Evolutionary conservation across 257 asterid species (phyloP).

Genomic region (Salvia splendens): DNA sequence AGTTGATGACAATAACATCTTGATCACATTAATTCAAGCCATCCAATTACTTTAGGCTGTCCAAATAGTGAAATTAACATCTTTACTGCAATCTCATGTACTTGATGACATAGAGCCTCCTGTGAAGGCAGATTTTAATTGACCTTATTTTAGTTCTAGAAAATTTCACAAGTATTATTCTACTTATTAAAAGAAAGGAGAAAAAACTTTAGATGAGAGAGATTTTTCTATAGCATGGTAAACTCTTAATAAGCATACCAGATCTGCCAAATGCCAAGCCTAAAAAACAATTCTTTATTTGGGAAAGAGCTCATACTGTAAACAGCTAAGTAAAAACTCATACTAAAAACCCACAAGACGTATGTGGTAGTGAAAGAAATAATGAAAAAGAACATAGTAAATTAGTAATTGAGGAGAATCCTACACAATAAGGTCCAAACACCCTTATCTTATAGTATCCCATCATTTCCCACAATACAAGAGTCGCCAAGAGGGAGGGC

Average conservation of each 20-base stretch:
- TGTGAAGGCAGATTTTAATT: background rate
- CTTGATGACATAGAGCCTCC: constrained; percentile 10
- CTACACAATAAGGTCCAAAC: background rate
- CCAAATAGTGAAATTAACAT: background rate
- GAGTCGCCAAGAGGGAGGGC: constrained; percentile 9
- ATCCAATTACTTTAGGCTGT: background rate
- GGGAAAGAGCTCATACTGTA: background rate
- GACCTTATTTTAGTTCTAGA: background rate
- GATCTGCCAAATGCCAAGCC: background rate
- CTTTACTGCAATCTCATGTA: background rate
- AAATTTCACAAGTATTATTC: background rate
- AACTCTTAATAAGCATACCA: background rate
- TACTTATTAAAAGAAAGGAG: constrained; percentile 3
- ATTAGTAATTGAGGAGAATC: constrained; percentile 12
- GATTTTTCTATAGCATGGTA: background rate
- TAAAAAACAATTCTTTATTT: background rate
- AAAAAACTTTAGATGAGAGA: background rate
- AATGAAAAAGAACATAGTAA: background rate
- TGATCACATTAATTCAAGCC: background rate
- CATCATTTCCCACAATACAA: constrained; percentile 14
- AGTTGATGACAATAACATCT: background rate
- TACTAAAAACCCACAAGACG: background rate
- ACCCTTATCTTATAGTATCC: background rate
- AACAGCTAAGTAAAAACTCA: background rate
- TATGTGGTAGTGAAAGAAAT: background rate